These are phyloP conservation scores for Aquilaria yunnanensis DNA, from an alignment of 345 rosid genomes.

Conservation along the genomic window DNA sequence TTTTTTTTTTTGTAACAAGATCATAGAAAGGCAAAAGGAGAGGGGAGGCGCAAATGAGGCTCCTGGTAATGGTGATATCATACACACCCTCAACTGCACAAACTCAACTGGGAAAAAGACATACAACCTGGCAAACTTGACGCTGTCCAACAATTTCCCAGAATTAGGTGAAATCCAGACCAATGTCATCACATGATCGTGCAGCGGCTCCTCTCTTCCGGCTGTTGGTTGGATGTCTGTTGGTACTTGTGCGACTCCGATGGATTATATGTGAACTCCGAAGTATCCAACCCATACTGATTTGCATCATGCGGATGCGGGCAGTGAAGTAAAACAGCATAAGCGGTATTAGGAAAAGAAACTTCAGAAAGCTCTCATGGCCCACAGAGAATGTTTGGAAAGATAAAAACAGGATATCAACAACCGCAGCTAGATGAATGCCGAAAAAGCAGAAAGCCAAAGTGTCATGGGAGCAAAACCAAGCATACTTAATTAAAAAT, in stretches of 20 bases:
- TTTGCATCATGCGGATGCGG: conserved; percentile 6
- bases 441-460: not conserved
- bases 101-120: conserved; percentile 17
- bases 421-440: not conserved
- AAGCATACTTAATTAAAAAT: not conserved
- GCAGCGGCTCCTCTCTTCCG: conserved; percentile 86
- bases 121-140: conserved; percentile 18
- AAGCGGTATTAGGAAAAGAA: conserved; percentile 5
- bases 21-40: not conserved
- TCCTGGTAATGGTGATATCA: conserved; percentile 19
- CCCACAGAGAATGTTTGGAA: not conserved
- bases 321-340: conserved; percentile 5
- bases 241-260: conserved; percentile 70
- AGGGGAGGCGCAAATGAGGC: conserved; percentile 9
- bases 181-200: conserved; percentile 54
- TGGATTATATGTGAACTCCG: conserved; percentile 93
- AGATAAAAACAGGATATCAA: not conserved
- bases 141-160: conserved; percentile 14
- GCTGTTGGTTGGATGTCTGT: conserved; percentile 53
- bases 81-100: conserved; percentile 3
- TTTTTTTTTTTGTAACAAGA: too few relatives aligned
- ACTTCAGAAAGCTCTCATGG: not conserved
- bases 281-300: conserved; percentile 94
- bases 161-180: conserved; percentile 9
- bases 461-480: not conserved